Base-by-base conservation (phyloP, 768 basidiomycete species). In the Pisolithus marmoratus region DNA sequence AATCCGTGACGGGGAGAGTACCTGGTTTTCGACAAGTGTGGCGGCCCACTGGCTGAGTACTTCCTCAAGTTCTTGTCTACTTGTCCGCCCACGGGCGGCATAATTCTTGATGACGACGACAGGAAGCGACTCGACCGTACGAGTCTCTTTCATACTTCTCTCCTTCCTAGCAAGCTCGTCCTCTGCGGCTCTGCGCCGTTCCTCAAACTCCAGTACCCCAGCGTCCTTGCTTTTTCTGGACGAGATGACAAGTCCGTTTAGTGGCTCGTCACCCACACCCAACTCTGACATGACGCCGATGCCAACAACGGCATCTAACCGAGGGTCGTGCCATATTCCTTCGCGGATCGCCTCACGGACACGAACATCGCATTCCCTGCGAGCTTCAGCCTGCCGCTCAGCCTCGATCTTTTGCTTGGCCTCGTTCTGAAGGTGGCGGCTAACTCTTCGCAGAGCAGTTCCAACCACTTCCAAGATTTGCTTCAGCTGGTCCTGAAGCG, bases 91-190 rank as follows among this genome's bases (percentile, higher is more conserved):
- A 58, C 80, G 84, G 14, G 76, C 66, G 5, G 81, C 81, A 62
- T 84, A 96, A 67, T 90, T 87, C 58, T 82, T 81, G 61, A 99
- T 80, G 14, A 99, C 76, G 0, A 99, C 88, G 12, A 97, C 81
- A 0, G 96, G 95, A 49, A 96, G 71, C 0, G 82, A 73, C 12
- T 75, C 74, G 44, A 88, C 70, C 11, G 75, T 76, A 38, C 80
- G 74, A 9, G 75, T 50, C 34, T 84, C 80, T 42, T 74, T 75
- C 45, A 66, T 60, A n/a, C 50, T 58, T 50, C 55, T 60, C 48
- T 67, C 67, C 53, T 61, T 63, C 54, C 62, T 61, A 38, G 56
- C 50, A 31, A 67, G 59, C 7, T 71, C 66, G 22, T 65, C 63
- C 59, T 70, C 61, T 45, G 66, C 52, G 63, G 62, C 54, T 63